Percentiles rank a stretch among this genome's conserved stretches.
Conservation (phyloP, 345 rosid species). For the Eucalyptus sp. region DNA sequence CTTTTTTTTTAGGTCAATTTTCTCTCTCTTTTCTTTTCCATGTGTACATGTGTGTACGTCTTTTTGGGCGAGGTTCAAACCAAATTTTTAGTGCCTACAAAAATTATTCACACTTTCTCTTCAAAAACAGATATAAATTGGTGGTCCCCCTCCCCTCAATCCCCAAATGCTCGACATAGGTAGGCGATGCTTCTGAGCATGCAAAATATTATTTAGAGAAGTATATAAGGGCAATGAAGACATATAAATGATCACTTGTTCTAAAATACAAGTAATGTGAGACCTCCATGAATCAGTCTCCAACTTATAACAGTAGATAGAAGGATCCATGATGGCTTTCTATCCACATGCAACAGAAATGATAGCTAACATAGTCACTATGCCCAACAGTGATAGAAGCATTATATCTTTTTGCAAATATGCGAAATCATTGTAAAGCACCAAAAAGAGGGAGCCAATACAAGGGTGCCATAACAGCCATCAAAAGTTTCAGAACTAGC, state of each 20-base stretch:
- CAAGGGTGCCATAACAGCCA: not conserved
- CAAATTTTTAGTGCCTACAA: not conserved
- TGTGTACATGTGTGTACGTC: not conserved
- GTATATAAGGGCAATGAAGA: not conserved
- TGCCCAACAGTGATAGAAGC: not conserved
- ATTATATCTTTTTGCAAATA: not conserved
- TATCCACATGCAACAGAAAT: not conserved
- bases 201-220: not conserved
- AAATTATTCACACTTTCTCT: not conserved
- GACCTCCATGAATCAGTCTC: not conserved
- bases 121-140: not conserved
- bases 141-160: not conserved
- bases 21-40: not conserved
- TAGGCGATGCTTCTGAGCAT: not conserved
- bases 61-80: not conserved
- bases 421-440: not conserved
- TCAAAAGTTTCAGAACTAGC: not conserved
- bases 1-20: not conserved
- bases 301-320: not conserved
- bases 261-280: not conserved
- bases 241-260: not conserved
- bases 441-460: not conserved
- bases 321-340: not conserved
- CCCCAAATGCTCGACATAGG: not conserved
- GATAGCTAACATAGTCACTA: not conserved